Conservation (phyloP, 1,284 basidiomycete genomes). For the Ganoderma boninense region DNA sequence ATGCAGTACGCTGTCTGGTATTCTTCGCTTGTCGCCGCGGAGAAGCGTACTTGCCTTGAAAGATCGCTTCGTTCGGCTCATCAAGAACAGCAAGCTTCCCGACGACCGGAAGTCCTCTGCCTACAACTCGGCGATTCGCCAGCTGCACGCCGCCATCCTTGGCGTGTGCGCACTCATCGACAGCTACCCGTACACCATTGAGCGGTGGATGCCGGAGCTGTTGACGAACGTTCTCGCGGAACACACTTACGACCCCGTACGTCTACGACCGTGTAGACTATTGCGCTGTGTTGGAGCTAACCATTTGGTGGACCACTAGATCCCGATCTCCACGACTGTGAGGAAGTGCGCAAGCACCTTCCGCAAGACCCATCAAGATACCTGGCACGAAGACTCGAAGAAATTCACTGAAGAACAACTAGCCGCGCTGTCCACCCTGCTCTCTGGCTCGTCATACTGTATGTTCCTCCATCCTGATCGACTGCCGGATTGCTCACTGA, state of each 20-base stretch:
- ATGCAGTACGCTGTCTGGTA: constrained; percentile 77
- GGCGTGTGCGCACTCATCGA: constrained; percentile 83
- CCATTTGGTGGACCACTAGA: constrained; percentile 45
- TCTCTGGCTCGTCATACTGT: constrained; percentile 82
- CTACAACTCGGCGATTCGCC: constrained; percentile 72
- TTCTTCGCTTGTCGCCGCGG: constrained; percentile 82
- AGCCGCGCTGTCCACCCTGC: constrained; percentile 71
- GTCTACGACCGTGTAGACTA: background rate
- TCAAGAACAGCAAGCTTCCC: constrained; percentile 67
- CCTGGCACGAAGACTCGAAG: constrained; percentile 85
- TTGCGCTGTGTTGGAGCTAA: background rate
- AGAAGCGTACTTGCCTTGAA: constrained; percentile 77
- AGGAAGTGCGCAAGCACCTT: constrained; percentile 78
- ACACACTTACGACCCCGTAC: constrained; percentile 82
- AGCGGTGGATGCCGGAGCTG: constrained; percentile 85
- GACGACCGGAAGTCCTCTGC: constrained; percentile 57
- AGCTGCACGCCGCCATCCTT: constrained; percentile 81
- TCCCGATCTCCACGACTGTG: constrained; percentile 78
- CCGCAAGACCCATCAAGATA: constrained; percentile 83
- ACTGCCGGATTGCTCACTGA: background rate
- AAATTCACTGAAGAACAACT: constrained; percentile 80
- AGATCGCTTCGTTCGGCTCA: constrained; percentile 76
- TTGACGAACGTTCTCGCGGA: constrained; percentile 77
- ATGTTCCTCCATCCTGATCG: constrained; percentile 35
- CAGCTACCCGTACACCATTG: constrained; percentile 87